Evolutionary conservation across 768 basidiomycete species (phyloP), one percentile per base, ranked within the genome.

Genomic region (Mycena albidolilacea): DNA sequence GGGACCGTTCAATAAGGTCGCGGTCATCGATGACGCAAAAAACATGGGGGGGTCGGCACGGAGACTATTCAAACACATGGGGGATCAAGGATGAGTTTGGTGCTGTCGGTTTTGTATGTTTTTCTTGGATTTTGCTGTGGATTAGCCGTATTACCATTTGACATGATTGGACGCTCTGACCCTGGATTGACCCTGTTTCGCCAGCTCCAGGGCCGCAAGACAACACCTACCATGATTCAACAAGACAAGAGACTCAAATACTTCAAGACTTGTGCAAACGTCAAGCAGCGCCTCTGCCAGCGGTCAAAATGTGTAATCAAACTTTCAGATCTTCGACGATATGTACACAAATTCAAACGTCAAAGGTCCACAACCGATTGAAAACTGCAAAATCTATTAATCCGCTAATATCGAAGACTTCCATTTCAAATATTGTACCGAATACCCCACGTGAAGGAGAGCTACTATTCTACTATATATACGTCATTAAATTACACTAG

Each of bases 101-200:
- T 30, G 15, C 46, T 30, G 7, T 19, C 30, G 60, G 50, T 69
- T 55, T 61, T 48, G 46, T 62, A 41, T 62, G 37, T 44, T 50
- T 37, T 63, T 64, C 63, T 70, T 58, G 69, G 69, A 70, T 63
- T 69, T 54, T 46, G 43, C 19, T n/a, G 10, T 38, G 69, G 61
- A 70, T 15, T 21, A 61, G 41, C 15, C 43, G 59, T 68, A 60
- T 61, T 41, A 41, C 41, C 23, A n/a, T 21, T 21, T 17, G 11
- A 12, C 15, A 21, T 30, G 12, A 30, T 55, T 58, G 63, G 19
- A 64, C n/a, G 46, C 15, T 30, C 63, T 21, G 44, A 30, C 39
- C 21, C 12, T 67, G 30, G 23, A 41, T 68, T 43, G 52, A 54
- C 11, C 21, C 38, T 39, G 19, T 55, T 37, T 50, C 48, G 37